phyloP scores from a whole-genome alignment of 148 eudicot genomes.

The Fagopyrum tataricum region DNA sequence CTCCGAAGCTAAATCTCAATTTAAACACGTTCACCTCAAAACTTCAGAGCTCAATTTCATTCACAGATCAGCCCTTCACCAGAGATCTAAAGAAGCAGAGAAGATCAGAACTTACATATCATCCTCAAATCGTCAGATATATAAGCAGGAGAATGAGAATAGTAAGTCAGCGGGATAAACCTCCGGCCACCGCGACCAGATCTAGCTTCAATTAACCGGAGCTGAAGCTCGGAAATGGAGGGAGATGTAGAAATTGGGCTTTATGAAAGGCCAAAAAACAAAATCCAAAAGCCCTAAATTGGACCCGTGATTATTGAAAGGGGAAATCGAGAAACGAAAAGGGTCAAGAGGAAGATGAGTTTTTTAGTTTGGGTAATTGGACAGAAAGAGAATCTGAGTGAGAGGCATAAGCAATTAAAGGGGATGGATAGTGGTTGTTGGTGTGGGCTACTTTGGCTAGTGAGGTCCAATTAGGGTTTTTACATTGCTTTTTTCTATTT shows the following conservation, averaged over 20 bases:
- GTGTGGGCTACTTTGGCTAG: slow-evolving; percentile 2
- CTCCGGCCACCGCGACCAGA: background rate
- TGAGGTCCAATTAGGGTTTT: slow-evolving; percentile 1
- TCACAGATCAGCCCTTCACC: background rate
- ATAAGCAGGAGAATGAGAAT: background rate
- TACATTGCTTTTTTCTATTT: background rate
- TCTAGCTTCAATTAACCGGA: background rate
- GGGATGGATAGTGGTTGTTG: slow-evolving; percentile 1
- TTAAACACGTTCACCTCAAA: background rate
- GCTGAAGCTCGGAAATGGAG: background rate
- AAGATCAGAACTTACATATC: background rate
- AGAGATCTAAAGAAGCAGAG: background rate
- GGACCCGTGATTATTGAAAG: slow-evolving; percentile 1
- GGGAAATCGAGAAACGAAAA: background rate
- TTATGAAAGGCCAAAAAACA: background rate
- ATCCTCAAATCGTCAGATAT: background rate
- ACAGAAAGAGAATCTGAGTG: background rate
- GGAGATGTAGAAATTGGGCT: background rate
- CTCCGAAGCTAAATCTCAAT: background rate
- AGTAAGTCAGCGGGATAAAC: background rate
- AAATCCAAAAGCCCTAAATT: background rate
- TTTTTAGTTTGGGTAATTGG: too few relatives aligned
- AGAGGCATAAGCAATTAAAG: background rate
- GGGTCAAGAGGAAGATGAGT: background rate
- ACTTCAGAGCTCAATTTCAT: background rate